These are phyloP conservation scores for Terfezia claveryi DNA, from an alignment of 495 filamentous ascomycete species.

Conservation along the genomic window DNA sequence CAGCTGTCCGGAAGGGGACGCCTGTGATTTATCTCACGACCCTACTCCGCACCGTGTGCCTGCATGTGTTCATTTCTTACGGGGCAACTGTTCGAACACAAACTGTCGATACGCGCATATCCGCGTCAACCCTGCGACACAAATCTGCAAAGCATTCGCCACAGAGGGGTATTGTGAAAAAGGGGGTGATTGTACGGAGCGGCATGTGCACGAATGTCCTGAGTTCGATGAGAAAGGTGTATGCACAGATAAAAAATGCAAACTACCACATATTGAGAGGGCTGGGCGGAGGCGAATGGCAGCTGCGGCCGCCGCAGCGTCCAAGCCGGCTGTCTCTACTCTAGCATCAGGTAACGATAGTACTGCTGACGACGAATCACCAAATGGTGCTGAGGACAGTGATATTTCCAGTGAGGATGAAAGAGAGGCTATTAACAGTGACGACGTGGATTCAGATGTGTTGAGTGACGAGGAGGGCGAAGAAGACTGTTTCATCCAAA, in stretches of 20 bases:
- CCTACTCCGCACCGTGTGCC: constrained; percentile 67
- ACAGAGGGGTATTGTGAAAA: constrained; percentile 77
- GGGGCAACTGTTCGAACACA: constrained; percentile 73
- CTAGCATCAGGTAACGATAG: constrained; percentile 5
- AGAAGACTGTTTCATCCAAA: neutral
- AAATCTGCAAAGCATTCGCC: constrained; percentile 67
- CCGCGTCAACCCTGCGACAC: constrained; percentile 55
- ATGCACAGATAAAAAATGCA: constrained; percentile 67
- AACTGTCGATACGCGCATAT: constrained; percentile 81
- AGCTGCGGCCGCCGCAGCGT: constrained; percentile 24
- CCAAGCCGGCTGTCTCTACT: constrained; percentile 1
- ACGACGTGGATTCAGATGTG: constrained; percentile 78
- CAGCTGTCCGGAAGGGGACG: constrained; percentile 52
- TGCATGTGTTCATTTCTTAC: constrained; percentile 71
- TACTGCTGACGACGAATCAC: constrained; percentile 5
- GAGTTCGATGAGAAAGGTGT: constrained; percentile 78
- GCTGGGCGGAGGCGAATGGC: constrained; percentile 48
- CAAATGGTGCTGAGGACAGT: constrained; percentile 36
- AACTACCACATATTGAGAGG: constrained; percentile 68
- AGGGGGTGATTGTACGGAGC: constrained; percentile 53
- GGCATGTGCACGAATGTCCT: constrained; percentile 78
- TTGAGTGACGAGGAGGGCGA: constrained; percentile 44
- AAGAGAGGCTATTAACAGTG: constrained; percentile 51
- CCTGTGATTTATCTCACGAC: constrained; percentile 87
- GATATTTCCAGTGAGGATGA: constrained; percentile 75